A percentile compares a stretch with the other conserved stretches of the same genome.
Evolutionary conservation across 257 asterid species (phyloP).

Genomic region (Solanum appendiculatum): DNA sequence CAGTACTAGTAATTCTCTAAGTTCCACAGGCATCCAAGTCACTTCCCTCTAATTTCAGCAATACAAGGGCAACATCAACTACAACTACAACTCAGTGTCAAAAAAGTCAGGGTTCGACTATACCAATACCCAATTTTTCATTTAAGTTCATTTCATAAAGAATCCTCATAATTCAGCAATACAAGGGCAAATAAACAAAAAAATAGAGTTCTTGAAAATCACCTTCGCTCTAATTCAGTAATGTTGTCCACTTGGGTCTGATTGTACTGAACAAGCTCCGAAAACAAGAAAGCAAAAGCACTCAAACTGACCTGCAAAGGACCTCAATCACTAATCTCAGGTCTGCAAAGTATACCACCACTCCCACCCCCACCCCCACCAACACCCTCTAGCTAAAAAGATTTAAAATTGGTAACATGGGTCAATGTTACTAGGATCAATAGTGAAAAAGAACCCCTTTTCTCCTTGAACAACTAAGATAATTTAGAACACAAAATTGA

Average conservation of each 20-base stretch:
- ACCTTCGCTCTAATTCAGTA: conserved; percentile 71
- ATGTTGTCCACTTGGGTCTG: conserved; percentile 89
- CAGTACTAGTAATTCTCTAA: background rate
- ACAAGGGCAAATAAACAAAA: background rate
- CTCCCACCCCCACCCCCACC: background rate
- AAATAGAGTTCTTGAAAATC: background rate
- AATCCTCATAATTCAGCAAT: background rate
- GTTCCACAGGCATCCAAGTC: background rate
- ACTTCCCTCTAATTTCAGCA: background rate
- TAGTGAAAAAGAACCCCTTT: background rate
- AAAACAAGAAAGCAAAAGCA: conserved; percentile 81
- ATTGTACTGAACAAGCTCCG: conserved; percentile 92
- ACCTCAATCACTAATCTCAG: background rate
- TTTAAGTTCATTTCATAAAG: background rate
- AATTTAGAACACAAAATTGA: background rate
- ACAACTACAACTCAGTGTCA: background rate
- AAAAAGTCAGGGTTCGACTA: background rate
- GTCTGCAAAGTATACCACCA: background rate
- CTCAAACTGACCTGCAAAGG: conserved; percentile 68
- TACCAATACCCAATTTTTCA: background rate
- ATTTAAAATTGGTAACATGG: background rate
- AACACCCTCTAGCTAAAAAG: background rate
- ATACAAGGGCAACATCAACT: background rate
- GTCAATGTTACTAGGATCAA: background rate
- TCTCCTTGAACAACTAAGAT: background rate